Evolutionary conservation across 768 basidiomycete genomes (phyloP).

Genomic region (Naematelia encephala): DNA sequence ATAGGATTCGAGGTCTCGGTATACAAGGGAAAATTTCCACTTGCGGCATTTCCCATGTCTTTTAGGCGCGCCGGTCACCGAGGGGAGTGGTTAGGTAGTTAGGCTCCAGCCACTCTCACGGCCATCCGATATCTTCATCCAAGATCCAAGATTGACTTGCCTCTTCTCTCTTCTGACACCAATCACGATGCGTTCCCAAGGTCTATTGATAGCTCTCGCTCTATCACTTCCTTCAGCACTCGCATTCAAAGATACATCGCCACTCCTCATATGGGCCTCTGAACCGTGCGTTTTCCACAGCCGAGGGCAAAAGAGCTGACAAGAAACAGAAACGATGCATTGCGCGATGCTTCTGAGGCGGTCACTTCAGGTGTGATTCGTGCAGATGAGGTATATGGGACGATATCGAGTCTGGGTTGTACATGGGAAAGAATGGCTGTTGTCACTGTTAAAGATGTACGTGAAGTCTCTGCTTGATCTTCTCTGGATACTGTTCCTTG

Average conservation of each 20-base stretch:
- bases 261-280: conserved; percentile 38
- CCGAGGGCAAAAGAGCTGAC: conserved; percentile 2
- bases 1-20: no score
- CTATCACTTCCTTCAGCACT: conserved; percentile 16
- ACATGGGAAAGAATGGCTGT: conserved; percentile 37
- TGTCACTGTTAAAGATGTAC: conserved; percentile 37
- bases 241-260: conserved; percentile 41
- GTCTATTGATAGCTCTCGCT: conserved; percentile 6
- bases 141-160: no score
- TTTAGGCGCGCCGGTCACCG: no score
- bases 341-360: conserved; percentile 21
- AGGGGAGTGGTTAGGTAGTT: no score
- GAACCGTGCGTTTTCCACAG: conserved; percentile 26
- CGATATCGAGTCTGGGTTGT: conserved; percentile 34
- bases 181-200: conserved; percentile 15
- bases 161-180: no score
- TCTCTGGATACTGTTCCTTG: not conserved
- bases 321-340: conserved; percentile 21
- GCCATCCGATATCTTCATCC: not conserved
- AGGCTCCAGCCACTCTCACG: no score
- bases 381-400: conserved; percentile 37
- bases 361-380: conserved; percentile 30
- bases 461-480: conserved; percentile 4
- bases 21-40: no score
- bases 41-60: no score